Evolutionary conservation across 306 rosid genomes (phyloP).

Genomic region (Prinsepia uniflora): DNA sequence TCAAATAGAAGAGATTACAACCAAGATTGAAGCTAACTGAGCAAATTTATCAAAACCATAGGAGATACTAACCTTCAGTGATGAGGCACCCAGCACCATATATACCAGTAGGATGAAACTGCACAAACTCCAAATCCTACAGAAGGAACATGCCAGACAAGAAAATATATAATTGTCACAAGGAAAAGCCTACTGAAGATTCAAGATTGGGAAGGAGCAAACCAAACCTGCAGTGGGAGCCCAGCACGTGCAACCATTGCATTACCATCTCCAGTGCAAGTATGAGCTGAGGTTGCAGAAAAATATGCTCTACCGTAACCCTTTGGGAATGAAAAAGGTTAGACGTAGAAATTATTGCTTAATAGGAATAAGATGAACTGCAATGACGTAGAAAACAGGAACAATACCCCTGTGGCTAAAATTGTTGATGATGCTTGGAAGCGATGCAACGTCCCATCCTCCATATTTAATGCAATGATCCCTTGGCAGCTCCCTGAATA

Average conservation of each 20-base stretch:
- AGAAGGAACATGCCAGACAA: constrained; percentile 21
- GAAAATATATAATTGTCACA: constrained; percentile 10
- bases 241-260: constrained; percentile 98
- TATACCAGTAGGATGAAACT: constrained; percentile 95
- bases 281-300: constrained; percentile 95
- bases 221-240: constrained; percentile 71
- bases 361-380: constrained; percentile 6
- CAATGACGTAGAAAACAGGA: constrained; percentile 17
- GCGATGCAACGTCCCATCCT: constrained; percentile 91
- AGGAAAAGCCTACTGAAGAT: constrained; percentile 16
- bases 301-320: constrained; percentile 94
- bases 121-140: constrained; percentile 96
- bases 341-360: constrained; percentile 1
- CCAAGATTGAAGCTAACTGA: constrained; percentile 10
- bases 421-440: constrained; percentile 84
- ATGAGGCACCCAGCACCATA: constrained; percentile 99
- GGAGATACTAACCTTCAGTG: constrained; percentile 67
- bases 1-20: not conserved
- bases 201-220: constrained; percentile 17
- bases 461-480: constrained; percentile 80
- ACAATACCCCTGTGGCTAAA: constrained; percentile 84
- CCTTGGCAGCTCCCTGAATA: constrained; percentile 86
- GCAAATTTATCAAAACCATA: constrained; percentile 6
- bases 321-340: constrained; percentile 37
- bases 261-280: constrained; percentile 97